Evolutionary conservation across 2,329 filamentous ascomycete species (phyloP).

Genomic region (Fusarium torreyae): DNA sequence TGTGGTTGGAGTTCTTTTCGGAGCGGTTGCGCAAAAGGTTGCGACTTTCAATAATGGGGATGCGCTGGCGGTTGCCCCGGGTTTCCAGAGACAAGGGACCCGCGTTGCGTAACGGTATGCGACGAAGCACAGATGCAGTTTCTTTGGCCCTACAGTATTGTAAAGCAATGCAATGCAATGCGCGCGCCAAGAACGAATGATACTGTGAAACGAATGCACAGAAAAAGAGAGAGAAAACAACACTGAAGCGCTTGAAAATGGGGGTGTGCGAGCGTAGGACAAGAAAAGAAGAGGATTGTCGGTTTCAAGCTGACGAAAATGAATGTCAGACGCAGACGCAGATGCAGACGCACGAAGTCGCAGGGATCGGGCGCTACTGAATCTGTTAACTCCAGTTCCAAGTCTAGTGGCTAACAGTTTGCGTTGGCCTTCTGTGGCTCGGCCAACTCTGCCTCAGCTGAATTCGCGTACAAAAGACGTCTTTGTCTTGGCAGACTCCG

Average conservation of each 20-base stretch:
- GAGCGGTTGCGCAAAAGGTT: constrained; percentile 19
- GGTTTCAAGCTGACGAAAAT: constrained; percentile 48
- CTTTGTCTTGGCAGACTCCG: constrained; percentile 31
- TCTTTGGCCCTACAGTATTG: no score
- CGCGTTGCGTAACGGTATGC: constrained; percentile 27
- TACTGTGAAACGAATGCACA: constrained; percentile 29
- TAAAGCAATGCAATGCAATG: not conserved
- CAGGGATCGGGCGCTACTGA: constrained; percentile 33
- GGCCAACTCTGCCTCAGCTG: constrained; percentile 6
- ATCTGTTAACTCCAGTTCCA: constrained; percentile 1
- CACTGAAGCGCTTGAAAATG: not conserved
- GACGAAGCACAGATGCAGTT: constrained; percentile 19
- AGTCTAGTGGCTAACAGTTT: constrained; percentile 35
- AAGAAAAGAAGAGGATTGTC: constrained; percentile 36
- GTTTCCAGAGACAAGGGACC: constrained; percentile 37
- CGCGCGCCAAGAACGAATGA: constrained; percentile 10
- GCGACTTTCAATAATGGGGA: constrained; percentile 7
- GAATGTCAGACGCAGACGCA: constrained; percentile 34
- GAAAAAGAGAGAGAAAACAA: constrained; percentile 3
- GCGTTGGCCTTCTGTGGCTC: constrained; percentile 40
- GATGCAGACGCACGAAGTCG: constrained; percentile 11
- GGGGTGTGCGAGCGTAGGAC: constrained; percentile 22
- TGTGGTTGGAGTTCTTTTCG: constrained; percentile 28
- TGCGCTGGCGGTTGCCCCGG: constrained; percentile 46
- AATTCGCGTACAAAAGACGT: constrained; percentile 17